phyloP scores from a whole-genome alignment of 176 grass and related monocot genomes.

The Ampelocalamus luodianensis region DNA sequence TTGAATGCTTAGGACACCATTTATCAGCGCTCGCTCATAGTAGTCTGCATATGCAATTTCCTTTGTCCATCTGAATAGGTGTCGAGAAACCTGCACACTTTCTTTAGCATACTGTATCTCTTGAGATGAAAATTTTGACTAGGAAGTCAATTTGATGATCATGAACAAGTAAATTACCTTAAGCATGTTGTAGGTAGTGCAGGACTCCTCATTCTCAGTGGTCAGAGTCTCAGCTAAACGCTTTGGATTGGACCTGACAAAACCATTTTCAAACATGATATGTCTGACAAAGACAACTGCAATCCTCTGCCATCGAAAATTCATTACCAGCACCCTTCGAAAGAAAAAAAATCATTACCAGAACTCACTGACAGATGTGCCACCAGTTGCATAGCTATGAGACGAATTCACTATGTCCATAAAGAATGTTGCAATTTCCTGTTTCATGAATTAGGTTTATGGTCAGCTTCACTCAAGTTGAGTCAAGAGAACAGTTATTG shows the following conservation, averaged over 20 bases:
- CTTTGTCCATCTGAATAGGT: slow-evolving; percentile 97
- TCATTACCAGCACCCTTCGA: slow-evolving; percentile 51
- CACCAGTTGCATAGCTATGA: slow-evolving; percentile 85
- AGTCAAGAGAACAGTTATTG: neutral
- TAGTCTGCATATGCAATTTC: slow-evolving; percentile 75
- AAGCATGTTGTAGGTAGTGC: slow-evolving; percentile 97
- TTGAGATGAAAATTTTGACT: neutral
- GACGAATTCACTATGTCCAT: slow-evolving; percentile 92
- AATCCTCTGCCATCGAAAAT: neutral
- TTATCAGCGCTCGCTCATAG: slow-evolving; percentile 86
- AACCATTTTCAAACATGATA: slow-evolving; percentile 24
- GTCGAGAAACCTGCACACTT: slow-evolving; percentile 69
- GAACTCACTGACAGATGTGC: slow-evolving; percentile 90
- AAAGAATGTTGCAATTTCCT: slow-evolving; percentile 87
- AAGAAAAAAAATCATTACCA: slow-evolving; percentile 53
- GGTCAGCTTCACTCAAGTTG: slow-evolving; percentile 14
- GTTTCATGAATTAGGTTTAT: neutral
- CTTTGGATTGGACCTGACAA: slow-evolving; percentile 73
- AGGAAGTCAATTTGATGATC: neutral
- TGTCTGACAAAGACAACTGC: neutral
- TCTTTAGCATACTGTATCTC: neutral
- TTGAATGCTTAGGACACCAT: slow-evolving; percentile 92
- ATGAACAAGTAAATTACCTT: slow-evolving; percentile 61
- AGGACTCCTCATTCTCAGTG: slow-evolving; percentile 89
- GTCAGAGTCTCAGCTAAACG: slow-evolving; percentile 64